These are phyloP conservation scores for Pycnococcus provasolii DNA, from an alignment of 139 green algal genomes.

Conservation along the genomic window DNA sequence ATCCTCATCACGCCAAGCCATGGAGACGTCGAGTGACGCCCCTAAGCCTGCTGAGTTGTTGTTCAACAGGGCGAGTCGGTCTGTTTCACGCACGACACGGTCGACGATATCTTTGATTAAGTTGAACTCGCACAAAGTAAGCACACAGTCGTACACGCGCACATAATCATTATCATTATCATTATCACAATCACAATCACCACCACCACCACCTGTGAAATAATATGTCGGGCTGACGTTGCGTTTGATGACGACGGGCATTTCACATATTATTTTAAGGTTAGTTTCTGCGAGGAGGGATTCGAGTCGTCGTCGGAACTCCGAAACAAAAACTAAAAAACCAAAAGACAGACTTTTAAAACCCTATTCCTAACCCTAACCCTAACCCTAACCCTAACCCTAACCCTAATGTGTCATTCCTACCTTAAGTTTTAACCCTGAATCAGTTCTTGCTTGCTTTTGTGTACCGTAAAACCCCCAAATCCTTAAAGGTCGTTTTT, in stretches of 20 bases:
- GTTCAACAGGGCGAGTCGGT: no score
- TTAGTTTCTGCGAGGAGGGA: not conserved
- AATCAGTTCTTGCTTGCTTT: no score
- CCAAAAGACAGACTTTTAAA: not conserved
- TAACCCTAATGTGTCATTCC: not conserved
- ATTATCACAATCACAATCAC: not conserved
- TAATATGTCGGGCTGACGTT: not conserved
- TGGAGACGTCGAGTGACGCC: not conserved
- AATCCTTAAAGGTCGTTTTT: no score
- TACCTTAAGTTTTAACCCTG: no score
- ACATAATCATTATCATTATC: slow-evolving; percentile 1
- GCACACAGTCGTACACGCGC: not conserved
- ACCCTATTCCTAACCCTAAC: not conserved
- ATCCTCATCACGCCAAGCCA: not conserved
- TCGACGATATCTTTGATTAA: no score
- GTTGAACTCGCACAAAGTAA: not conserved
- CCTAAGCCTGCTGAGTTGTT: no score
- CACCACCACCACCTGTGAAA: not conserved
- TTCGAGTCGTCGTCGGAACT: not conserved
- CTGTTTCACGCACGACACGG: no score
- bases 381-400: not conserved
- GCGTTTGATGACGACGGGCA: not conserved
- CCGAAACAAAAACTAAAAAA: no score
- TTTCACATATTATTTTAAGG: not conserved
- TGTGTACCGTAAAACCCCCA: no score